Evolutionary conservation across 108 stramenopile species (phyloP).

Genomic region (Pseudonitzschia pungens): DNA sequence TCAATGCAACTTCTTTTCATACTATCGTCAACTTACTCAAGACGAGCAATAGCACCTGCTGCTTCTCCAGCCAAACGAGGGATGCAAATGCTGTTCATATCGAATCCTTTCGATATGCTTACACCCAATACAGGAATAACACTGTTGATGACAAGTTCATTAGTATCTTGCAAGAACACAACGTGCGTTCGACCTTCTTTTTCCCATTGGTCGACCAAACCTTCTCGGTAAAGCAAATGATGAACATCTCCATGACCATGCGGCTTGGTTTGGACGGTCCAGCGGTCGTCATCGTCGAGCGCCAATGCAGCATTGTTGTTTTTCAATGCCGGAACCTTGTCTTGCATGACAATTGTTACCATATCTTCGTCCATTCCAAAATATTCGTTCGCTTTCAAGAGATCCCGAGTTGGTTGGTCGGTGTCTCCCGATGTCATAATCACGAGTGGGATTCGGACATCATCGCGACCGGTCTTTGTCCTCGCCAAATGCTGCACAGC

Average conservation of each 20-base stretch:
- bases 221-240: slow-evolving; percentile 83
- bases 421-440: slow-evolving; percentile 99
- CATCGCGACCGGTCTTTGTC: slow-evolving; percentile 50
- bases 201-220: slow-evolving; percentile 85
- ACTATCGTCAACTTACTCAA: slow-evolving; percentile 77
- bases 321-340: slow-evolving; percentile 93
- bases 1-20: not conserved
- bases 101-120: slow-evolving; percentile 77
- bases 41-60: slow-evolving; percentile 94
- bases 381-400: slow-evolving; percentile 86
- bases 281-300: slow-evolving; percentile 74
- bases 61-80: slow-evolving; percentile 97
- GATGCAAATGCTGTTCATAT: slow-evolving; percentile 97
- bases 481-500: slow-evolving; percentile 89
- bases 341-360: slow-evolving; percentile 83
- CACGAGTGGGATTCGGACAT: slow-evolving; percentile 86
- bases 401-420: slow-evolving; percentile 84
- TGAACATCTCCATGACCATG: slow-evolving; percentile 99
- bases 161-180: slow-evolving; percentile 99
- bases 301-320: slow-evolving; percentile 88
- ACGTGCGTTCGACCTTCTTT: slow-evolving; percentile 83
- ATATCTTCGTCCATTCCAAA: slow-evolving; percentile 89
- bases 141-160: slow-evolving; percentile 94
- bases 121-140: slow-evolving; percentile 95
- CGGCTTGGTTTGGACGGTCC: slow-evolving; percentile 95